These are phyloP conservation scores for Gossypium raimondii DNA, from an alignment of 345 rosid genomes.

Conservation along the genomic window DNA sequence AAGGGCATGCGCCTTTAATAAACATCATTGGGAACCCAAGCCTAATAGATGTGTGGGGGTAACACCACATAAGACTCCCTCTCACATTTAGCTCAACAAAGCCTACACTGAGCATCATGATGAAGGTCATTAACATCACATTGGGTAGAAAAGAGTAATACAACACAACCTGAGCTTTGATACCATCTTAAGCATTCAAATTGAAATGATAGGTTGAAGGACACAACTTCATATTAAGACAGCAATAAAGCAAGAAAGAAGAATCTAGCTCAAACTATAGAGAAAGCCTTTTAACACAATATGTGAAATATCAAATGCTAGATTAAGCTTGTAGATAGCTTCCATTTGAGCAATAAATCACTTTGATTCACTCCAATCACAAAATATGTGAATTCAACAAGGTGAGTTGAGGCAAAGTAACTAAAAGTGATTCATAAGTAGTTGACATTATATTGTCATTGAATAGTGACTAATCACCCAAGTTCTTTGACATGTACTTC, in stretches of 20 bases:
- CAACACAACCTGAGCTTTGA: not conserved
- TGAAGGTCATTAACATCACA: not conserved
- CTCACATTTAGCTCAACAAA: not conserved
- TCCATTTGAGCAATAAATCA: not conserved
- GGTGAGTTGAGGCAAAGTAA: not conserved
- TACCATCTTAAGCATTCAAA: not conserved
- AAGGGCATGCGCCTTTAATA: no score
- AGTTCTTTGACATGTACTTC: not conserved
- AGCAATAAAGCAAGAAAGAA: not conserved
- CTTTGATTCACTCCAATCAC: not conserved
- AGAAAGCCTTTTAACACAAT: not conserved
- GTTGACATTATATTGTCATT: slow-evolving; percentile 3
- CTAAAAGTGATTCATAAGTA: not conserved
- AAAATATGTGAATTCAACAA: not conserved
- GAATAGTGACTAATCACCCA: not conserved
- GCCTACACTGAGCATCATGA: not conserved
- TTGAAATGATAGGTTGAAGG: not conserved
- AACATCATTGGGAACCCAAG: no score
- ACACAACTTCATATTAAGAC: not conserved
- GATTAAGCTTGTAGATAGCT: not conserved
- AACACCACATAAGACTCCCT: not conserved
- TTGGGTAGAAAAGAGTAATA: not conserved
- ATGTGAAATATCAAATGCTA: not conserved
- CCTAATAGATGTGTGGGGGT: not conserved
- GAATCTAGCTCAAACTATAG: not conserved